These are phyloP conservation scores for Vitis riparia DNA, from an alignment of 164 flowering plant genomes.

Conservation along the genomic window DNA sequence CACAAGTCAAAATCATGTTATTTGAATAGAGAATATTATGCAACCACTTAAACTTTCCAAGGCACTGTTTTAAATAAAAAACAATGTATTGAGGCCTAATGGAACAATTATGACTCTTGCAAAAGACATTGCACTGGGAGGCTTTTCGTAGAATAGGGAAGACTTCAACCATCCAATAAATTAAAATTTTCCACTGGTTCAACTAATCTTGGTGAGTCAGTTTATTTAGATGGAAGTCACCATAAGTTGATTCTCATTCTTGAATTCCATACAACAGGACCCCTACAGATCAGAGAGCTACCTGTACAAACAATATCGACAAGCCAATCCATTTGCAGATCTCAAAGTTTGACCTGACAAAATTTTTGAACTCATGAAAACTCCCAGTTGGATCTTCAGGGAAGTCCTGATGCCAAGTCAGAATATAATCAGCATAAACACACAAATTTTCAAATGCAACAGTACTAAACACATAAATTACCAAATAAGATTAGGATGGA, in stretches of 20 bases:
- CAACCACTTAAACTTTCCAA: background rate
- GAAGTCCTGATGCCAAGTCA: constrained; percentile 56
- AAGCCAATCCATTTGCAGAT: constrained; percentile 85
- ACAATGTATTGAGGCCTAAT: background rate
- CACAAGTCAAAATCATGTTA: background rate
- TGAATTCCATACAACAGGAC: constrained; percentile 2
- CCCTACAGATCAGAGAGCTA: constrained; percentile 21
- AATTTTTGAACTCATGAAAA: constrained; percentile 59
- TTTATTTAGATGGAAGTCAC: background rate
- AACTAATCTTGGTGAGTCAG: background rate
- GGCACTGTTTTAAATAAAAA: background rate
- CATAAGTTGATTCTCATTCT: no score
- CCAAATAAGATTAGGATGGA: background rate
- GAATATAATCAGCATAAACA: background rate
- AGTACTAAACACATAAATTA: background rate
- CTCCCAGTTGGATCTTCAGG: constrained; percentile 74
- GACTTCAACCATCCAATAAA: no score
- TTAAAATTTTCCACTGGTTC: background rate
- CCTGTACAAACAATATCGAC: constrained; percentile 69
- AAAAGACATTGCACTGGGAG: background rate
- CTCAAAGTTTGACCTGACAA: constrained; percentile 66
- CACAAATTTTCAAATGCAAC: background rate
- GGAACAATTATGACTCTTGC: background rate
- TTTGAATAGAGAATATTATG: background rate
- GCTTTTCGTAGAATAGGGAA: background rate